Percentiles rank a stretch among this genome's conserved stretches.
Evolutionary conservation across 75 land plant species (phyloP).

Genomic region (Selaginella tamariscina): DNA sequence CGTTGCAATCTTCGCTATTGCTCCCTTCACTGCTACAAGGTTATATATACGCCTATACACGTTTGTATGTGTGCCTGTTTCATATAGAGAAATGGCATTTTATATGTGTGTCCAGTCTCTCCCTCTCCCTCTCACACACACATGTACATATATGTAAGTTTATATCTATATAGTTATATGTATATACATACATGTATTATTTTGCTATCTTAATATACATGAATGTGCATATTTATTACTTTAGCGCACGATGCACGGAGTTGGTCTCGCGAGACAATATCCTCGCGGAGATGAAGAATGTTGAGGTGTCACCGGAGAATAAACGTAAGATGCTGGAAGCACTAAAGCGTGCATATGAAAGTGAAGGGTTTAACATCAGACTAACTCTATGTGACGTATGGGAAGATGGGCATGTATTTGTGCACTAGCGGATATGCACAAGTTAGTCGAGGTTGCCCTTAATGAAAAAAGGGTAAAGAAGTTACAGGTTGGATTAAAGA

Average conservation of each 20-base stretch:
- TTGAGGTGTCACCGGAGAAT: slow-evolving; percentile 28
- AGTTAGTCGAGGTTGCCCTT: slow-evolving; percentile 40
- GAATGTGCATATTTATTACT: slow-evolving; percentile 8
- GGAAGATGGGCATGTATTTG: slow-evolving; percentile 49
- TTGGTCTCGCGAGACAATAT: slow-evolving; percentile 85
- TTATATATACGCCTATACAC: slow-evolving; percentile 17
- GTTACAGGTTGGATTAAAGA: slow-evolving; percentile 48
- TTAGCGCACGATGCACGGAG: slow-evolving; percentile 70
- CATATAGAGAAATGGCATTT: no score
- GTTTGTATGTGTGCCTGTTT: no score
- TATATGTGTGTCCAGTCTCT: no score
- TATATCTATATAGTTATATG: no score
- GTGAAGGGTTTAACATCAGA: slow-evolving; percentile 31
- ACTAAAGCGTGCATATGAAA: slow-evolving; percentile 45
- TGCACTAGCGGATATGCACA: slow-evolving; percentile 48
- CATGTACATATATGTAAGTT: background rate
- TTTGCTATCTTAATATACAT: background rate
- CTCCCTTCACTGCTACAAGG: slow-evolving; percentile 86
- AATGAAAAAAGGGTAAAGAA: slow-evolving; percentile 30
- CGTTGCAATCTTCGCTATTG: no score
- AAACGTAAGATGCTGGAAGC: slow-evolving; percentile 56
- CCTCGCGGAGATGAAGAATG: slow-evolving; percentile 42
- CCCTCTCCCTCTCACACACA: background rate
- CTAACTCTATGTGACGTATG: slow-evolving; percentile 52
- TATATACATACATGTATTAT: background rate